phyloP scores from a whole-genome alignment of 108 stramenopile species.

The Nannochloropsis gaditana region DNA sequence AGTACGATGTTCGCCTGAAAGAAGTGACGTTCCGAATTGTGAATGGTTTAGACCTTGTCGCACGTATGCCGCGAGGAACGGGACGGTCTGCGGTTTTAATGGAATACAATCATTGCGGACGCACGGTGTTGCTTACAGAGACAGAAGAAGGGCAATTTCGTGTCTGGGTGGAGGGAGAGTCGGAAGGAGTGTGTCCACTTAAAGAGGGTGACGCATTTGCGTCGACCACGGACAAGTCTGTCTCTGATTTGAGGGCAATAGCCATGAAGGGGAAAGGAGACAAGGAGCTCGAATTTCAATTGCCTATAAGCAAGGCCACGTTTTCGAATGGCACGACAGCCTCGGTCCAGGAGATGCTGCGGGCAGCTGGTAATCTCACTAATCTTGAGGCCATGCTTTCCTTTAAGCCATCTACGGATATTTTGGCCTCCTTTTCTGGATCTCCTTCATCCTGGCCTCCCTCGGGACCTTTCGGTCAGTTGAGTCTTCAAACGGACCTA shows the following conservation, averaged over 20 bases:
- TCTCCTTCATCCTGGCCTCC: neutral
- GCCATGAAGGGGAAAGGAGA: neutral
- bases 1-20: neutral
- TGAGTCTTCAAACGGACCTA: slow-evolving; percentile 16
- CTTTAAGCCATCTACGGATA: neutral
- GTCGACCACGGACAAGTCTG: neutral
- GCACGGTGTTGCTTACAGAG: neutral
- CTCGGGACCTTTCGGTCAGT: neutral
- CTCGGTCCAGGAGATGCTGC: slow-evolving; percentile 9
- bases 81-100: neutral
- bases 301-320: neutral
- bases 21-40: neutral
- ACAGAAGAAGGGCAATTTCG: neutral
- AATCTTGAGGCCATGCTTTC: neutral
- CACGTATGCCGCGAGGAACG: slow-evolving; percentile 13
- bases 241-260: neutral
- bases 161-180: slow-evolving; percentile 1
- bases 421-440: neutral
- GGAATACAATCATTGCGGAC: slow-evolving; percentile 15
- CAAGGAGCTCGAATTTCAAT: neutral
- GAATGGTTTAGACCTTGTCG: neutral
- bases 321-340: slow-evolving; percentile 6
- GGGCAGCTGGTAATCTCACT: neutral
- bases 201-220: slow-evolving; percentile 17
- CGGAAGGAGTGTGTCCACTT: neutral